Percentiles rank a stretch among this genome's conserved stretches.
Conservation (phyloP, 2,329 filamentous ascomycete species). For the Diaporthe velutina region DNA sequence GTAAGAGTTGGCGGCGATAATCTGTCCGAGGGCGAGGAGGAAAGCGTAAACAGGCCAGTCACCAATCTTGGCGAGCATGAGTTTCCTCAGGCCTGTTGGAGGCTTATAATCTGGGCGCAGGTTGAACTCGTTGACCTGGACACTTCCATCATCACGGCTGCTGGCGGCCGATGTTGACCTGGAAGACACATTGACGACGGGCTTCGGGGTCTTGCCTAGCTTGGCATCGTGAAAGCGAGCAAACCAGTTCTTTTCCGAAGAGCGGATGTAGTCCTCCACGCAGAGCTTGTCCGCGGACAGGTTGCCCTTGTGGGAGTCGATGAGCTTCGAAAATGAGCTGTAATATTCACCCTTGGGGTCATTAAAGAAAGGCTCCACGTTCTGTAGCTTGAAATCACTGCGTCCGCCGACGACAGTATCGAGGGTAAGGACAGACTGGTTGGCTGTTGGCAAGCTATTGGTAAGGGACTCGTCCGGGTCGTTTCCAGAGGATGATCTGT, state of each 20-base stretch:
- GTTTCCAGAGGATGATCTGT: slow-evolving; percentile 31
- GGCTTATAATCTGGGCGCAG: slow-evolving; percentile 68
- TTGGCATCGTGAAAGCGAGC: slow-evolving; percentile 68
- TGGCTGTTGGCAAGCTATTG: slow-evolving; percentile 15
- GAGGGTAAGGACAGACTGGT: slow-evolving; percentile 59
- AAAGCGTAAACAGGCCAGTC: slow-evolving; percentile 75
- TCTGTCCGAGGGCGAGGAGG: slow-evolving; percentile 71
- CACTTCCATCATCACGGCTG: not conserved
- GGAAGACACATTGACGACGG: slow-evolving; percentile 34
- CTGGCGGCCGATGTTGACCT: slow-evolving; percentile 45
- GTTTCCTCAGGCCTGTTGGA: slow-evolving; percentile 67
- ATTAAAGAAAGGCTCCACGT: slow-evolving; percentile 77
- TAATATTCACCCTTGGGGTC: slow-evolving; percentile 74
- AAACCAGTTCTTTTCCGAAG: slow-evolving; percentile 78
- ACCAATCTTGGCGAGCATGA: slow-evolving; percentile 66
- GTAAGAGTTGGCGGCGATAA: slow-evolving; percentile 76
- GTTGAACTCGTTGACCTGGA: slow-evolving; percentile 59
- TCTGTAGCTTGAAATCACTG: slow-evolving; percentile 72
- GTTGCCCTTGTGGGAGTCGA: slow-evolving; percentile 65
- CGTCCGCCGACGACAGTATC: slow-evolving; percentile 71
- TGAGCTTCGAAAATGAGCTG: slow-evolving; percentile 67
- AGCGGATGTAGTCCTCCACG: slow-evolving; percentile 74
- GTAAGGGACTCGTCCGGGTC: slow-evolving; percentile 20
- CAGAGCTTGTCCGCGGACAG: slow-evolving; percentile 71
- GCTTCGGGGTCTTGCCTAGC: slow-evolving; percentile 56